These are phyloP conservation scores for Candida ovalis DNA, from an alignment of 805 yeast species.

Conservation along the genomic window DNA sequence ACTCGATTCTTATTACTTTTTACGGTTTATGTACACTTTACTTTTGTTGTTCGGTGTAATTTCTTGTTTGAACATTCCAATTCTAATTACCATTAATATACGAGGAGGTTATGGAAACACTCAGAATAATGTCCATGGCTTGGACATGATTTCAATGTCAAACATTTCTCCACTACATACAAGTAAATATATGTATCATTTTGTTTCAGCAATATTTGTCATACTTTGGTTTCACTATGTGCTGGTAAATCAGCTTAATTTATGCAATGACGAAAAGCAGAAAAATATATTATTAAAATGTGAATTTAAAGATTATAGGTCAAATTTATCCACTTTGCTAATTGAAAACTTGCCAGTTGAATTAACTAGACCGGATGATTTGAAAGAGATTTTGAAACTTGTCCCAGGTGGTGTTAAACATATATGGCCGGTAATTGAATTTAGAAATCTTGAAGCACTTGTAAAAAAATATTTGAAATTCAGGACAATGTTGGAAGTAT, in stretches of 20 bases:
- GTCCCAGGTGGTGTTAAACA: conserved; percentile 53
- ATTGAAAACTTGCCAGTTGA: conserved; percentile 43
- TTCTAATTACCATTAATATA: conserved; percentile 62
- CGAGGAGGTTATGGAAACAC: conserved; percentile 32
- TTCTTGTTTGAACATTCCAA: conserved; percentile 52
- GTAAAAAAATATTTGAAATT: conserved; percentile 28
- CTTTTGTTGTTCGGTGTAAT: conserved; percentile 47
- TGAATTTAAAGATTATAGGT: conserved; percentile 15
- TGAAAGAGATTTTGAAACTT: conserved; percentile 32
- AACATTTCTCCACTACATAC: conserved; percentile 56
- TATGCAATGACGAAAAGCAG: conserved; percentile 47
- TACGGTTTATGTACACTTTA: conserved; percentile 55
- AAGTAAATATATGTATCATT: conserved; percentile 54
- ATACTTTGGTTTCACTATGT: conserved; percentile 54
- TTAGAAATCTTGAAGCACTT: conserved; percentile 32
- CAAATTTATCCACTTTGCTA: conserved; percentile 31
- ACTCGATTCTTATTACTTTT: conserved; percentile 69
- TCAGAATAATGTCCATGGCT: conserved; percentile 34
- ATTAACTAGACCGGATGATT: conserved; percentile 24
- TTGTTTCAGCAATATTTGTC: conserved; percentile 52
- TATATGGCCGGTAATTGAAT: conserved; percentile 57
- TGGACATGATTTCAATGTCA: conserved; percentile 70
- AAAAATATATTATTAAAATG: conserved; percentile 32
- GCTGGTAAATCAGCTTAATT: conserved; percentile 52
- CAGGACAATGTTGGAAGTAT: conserved; percentile 36